A percentile compares a stretch with the other conserved stretches of the same genome.
Evolutionary conservation across 768 basidiomycete species (phyloP).

Genomic region (Lactarius sp.): DNA sequence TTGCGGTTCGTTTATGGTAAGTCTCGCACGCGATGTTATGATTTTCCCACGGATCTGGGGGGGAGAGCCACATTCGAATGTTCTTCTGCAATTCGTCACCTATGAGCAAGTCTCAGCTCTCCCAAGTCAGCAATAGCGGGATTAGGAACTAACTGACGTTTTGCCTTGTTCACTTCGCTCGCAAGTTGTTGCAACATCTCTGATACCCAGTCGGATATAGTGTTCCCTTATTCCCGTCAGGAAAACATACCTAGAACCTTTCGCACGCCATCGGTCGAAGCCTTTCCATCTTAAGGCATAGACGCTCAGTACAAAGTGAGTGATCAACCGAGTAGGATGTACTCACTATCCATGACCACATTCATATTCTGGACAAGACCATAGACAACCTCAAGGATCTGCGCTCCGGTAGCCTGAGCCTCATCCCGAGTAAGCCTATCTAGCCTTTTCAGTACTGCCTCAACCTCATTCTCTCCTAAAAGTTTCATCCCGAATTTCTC

Average conservation of each 20-base stretch:
- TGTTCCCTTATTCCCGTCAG: not conserved
- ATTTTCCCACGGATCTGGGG: not conserved
- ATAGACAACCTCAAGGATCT: no score
- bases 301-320: no score
- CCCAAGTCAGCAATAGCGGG: not conserved
- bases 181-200: not conserved
- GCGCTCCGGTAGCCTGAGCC: no score
- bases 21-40: not conserved
- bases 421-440: no score
- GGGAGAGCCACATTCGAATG: not conserved
- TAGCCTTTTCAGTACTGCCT: no score
- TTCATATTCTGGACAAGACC: no score
- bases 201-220: no score
- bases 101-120: not conserved
- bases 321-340: not conserved
- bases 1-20: not conserved
- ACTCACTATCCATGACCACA: not conserved
- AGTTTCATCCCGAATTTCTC: no score
- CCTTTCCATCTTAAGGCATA: no score
- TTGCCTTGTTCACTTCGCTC: not conserved
- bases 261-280: no score
- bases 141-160: not conserved
- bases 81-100: not conserved
- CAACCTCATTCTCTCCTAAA: no score
- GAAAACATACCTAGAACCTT: no score